Conservation (phyloP, 352 stramenopile species). For the Pythium brassicae region DNA sequence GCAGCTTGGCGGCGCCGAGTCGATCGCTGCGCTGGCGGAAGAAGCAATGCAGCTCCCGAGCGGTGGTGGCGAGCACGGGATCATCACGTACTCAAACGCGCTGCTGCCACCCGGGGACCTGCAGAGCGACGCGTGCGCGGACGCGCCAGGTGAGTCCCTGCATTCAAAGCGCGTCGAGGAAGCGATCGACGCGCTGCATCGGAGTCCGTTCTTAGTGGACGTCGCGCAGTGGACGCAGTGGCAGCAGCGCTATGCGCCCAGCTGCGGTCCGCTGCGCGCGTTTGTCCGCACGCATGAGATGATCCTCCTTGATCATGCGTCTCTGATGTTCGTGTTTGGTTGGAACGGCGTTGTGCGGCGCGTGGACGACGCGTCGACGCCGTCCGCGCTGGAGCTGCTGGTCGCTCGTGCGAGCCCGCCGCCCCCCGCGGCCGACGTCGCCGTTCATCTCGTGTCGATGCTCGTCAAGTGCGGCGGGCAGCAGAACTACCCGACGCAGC, state of each 20-base stretch:
- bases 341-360: conserved; percentile 54
- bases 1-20: not conserved
- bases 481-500: conserved; percentile 56
- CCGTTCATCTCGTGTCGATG: conserved; percentile 58
- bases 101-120: conserved; percentile 12
- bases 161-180: conserved; percentile 33
- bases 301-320: conserved; percentile 75
- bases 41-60: conserved; percentile 6
- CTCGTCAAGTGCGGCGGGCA: conserved; percentile 46
- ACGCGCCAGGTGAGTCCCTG: conserved; percentile 43
- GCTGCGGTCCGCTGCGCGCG: conserved; percentile 50
- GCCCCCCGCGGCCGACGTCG: conserved; percentile 21
- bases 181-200: conserved; percentile 37
- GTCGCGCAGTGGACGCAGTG: conserved; percentile 50
- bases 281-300: conserved; percentile 83
- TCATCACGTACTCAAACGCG: conserved; percentile 38
- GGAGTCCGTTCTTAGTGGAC: conserved; percentile 63
- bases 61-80: not conserved
- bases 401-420: not conserved
- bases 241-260: conserved; percentile 50
- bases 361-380: conserved; percentile 50
- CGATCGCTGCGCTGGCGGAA: conserved; percentile 10
- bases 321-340: conserved; percentile 59
- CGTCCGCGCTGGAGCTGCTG: conserved; percentile 40
- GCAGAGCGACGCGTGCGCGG: not conserved